A percentile compares a stretch with the other conserved stretches of the same genome.
Evolutionary conservation across 208 protist species (phyloP).

Genomic region (Trypanosoma melophagium): DNA sequence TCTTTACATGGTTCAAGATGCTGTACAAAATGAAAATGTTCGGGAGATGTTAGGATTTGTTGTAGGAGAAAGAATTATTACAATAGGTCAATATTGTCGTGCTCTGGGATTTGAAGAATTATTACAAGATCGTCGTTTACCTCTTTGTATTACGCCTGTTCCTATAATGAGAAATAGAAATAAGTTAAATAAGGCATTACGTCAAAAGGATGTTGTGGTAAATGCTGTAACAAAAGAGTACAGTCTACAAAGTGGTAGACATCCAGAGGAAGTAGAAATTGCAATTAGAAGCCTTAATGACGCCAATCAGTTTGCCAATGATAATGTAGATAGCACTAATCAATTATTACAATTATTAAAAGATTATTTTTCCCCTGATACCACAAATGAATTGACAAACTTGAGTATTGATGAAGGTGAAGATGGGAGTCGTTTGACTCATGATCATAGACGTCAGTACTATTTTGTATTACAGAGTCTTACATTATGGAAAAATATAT

Average conservation of each 20-base stretch:
- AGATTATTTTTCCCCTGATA: slow-evolving; percentile 71
- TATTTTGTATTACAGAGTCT: slow-evolving; percentile 96
- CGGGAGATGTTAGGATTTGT: slow-evolving; percentile 80
- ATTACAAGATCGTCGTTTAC: slow-evolving; percentile 63
- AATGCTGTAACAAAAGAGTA: slow-evolving; percentile 69
- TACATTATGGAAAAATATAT: slow-evolving; percentile 95
- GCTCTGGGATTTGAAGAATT: slow-evolving; percentile 51
- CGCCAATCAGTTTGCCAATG: slow-evolving; percentile 88
- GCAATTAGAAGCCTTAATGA: slow-evolving; percentile 89
- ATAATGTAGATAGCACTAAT: slow-evolving; percentile 79
- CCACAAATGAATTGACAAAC: slow-evolving; percentile 37
- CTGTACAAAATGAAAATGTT: slow-evolving; percentile 68
- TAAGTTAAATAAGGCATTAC: slow-evolving; percentile 81
- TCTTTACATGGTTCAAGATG: slow-evolving; percentile 91
- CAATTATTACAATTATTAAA: slow-evolving; percentile 74
- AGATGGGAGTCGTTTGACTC: slow-evolving; percentile 92
- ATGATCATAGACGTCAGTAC: slow-evolving; percentile 94
- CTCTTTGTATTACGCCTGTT: slow-evolving; percentile 90
- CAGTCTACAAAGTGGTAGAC: slow-evolving; percentile 29
- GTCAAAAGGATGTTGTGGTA: slow-evolving; percentile 82
- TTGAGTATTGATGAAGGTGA: slow-evolving; percentile 81
- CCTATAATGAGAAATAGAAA: slow-evolving; percentile 67
- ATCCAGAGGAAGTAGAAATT: slow-evolving; percentile 66
- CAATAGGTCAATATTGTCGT: slow-evolving; percentile 73
- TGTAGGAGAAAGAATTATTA: slow-evolving; percentile 67